Percentiles rank a stretch among this genome's conserved stretches.
These are phyloP conservation scores for Chaetoceros tenuissimus DNA, from an alignment of 108 stramenopile species.

Conservation along the genomic window DNA sequence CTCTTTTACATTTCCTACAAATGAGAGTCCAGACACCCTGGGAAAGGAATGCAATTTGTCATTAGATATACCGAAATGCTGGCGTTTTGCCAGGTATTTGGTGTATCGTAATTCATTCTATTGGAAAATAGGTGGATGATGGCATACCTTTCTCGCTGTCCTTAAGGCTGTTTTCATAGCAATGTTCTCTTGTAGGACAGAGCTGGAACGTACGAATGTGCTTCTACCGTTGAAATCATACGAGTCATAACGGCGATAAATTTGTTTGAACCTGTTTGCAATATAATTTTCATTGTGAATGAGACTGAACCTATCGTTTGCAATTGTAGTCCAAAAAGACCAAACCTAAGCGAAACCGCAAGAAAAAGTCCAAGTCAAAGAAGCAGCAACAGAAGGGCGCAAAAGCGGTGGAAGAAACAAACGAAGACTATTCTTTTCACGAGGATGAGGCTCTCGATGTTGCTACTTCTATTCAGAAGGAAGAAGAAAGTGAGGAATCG, in stretches of 20 bases:
- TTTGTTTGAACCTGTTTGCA: neutral
- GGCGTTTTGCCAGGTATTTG: constrained; percentile 6
- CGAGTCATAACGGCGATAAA: constrained; percentile 61
- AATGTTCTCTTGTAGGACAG: neutral
- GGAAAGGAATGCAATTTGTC: constrained; percentile 4
- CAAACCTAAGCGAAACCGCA: neutral
- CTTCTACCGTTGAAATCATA: constrained; percentile 56
- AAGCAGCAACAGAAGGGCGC: neutral
- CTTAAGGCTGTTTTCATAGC: constrained; percentile 57
- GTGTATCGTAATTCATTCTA: neutral
- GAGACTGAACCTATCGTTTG: too few relatives aligned
- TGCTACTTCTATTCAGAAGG: too few relatives aligned
- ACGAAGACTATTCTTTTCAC: neutral
- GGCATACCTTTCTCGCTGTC: constrained; percentile 21
- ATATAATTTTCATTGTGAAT: too few relatives aligned
- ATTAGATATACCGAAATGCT: neutral
- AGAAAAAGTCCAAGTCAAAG: neutral
- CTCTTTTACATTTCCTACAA: neutral
- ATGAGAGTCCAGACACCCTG: constrained; percentile 9
- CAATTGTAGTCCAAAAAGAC: neutral
- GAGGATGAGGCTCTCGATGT: neutral
- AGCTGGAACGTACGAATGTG: constrained; percentile 44
- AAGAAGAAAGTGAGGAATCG: neutral
- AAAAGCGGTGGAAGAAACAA: neutral
- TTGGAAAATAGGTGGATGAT: neutral